Base-by-base conservation (phyloP, 345 rosid species). In the Rhodamnia rubescens region DNA sequence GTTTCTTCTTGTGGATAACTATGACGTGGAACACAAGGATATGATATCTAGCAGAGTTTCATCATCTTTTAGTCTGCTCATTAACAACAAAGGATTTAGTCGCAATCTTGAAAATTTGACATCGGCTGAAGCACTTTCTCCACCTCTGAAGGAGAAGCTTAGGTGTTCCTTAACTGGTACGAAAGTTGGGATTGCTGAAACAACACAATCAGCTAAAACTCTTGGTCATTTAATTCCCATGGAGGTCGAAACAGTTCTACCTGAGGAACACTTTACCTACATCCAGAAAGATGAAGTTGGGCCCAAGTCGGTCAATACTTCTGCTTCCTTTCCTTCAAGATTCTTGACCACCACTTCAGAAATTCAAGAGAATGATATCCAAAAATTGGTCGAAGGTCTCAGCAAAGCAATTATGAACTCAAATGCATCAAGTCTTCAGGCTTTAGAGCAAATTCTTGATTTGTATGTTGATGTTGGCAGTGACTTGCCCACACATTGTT, bases 1-100 rank as follows among this genome's bases (percentile, higher is more conserved):
- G 90, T 89, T 95, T 83, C 94, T 93, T 81, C 92, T 97, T 40
- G 91, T 86, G 59, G 98, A 97, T 47, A 92, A 91, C 86, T 94
- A 91, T 85, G 98, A 95, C 55, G 29, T 88, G 64, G 92, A 92
- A 52, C 92, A 27, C 18, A 86, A 84, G 52, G 89, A 90, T 87
- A 59, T 92, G 40, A 88, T 94, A 82, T 24, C 49, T 13, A 90
- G 86, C 84, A 93, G 99, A 83, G 90, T 97, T 10, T 88, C 91
- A 32, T 87, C 93, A 69, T 92, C 98, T 55, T 93, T 95, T 69
- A 86, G 84, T 61, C 82, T 85, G 15, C 93, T 95, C 84, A 91
- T 92, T 84, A 88, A 86, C 18, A 93, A 90, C 18, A 93, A 90
- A 89, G 97, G 97, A 86, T 95, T 96, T 20, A 87, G 94, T 86